These are phyloP conservation scores for Coniochaeta ligniaria DNA, from an alignment of 2,329 filamentous ascomycete genomes.

Conservation along the genomic window DNA sequence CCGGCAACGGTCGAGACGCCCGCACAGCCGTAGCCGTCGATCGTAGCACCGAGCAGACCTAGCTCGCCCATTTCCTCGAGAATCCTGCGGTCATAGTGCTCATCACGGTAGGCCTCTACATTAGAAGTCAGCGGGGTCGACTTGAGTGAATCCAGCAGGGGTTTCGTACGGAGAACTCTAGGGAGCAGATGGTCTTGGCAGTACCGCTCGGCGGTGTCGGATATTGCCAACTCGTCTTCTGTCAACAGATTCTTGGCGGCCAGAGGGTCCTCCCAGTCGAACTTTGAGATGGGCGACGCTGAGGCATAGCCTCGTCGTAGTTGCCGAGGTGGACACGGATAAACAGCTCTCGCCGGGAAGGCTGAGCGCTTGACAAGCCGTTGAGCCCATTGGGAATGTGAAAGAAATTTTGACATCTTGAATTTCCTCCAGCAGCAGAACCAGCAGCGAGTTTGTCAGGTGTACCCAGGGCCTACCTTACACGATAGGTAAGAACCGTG, in stretches of 20 bases:
- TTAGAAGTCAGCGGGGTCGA: not conserved
- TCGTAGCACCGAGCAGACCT: conserved; percentile 72
- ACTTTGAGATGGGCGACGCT: conserved; percentile 26
- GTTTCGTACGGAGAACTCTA: conserved; percentile 67
- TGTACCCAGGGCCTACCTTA: not conserved
- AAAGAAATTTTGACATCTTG: not conserved
- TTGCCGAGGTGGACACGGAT: not conserved
- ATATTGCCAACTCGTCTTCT: conserved; percentile 84
- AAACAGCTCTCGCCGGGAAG: not conserved
- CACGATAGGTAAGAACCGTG: not conserved
- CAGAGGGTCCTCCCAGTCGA: conserved; percentile 92
- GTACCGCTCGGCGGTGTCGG: conserved; percentile 86
- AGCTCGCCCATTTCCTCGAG: conserved; percentile 81
- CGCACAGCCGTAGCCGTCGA: conserved; percentile 77
- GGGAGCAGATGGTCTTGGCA: conserved; percentile 87
- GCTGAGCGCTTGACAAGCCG: not conserved
- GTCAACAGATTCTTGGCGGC: conserved; percentile 68
- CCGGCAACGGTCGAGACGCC: conserved; percentile 76
- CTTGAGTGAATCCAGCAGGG: not conserved
- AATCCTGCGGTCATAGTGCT: conserved; percentile 74
- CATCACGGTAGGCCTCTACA: conserved; percentile 54
- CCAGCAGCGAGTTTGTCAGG: not conserved
- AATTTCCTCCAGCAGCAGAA: not conserved
- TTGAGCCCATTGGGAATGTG: not conserved
- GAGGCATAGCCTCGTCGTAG: not conserved